Percentiles rank a stretch among this genome's conserved stretches.
Evolutionary conservation across 2,329 filamentous ascomycete genomes (phyloP).

Genomic region (Phialocephala subalpina): DNA sequence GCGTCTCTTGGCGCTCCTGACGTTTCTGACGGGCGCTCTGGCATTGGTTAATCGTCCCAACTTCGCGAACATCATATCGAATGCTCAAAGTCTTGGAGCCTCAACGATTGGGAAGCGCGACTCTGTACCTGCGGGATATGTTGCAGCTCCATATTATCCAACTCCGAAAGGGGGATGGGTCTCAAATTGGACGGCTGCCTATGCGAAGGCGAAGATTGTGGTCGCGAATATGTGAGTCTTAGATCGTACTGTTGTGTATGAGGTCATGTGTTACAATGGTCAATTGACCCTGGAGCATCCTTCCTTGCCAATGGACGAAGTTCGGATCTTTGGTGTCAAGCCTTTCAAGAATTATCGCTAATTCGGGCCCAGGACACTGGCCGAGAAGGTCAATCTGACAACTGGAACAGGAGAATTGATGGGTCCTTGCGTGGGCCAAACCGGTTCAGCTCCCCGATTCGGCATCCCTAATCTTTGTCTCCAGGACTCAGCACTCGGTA

Average conservation of each 20-base stretch:
- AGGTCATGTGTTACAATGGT: not conserved
- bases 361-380: slow-evolving; percentile 58
- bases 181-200: slow-evolving; percentile 69
- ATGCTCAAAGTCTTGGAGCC: slow-evolving; percentile 11
- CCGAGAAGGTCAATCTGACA: slow-evolving; percentile 82
- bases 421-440: slow-evolving; percentile 78
- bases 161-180: slow-evolving; percentile 62
- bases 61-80: slow-evolving; percentile 24
- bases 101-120: slow-evolving; percentile 29
- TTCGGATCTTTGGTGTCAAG: not conserved
- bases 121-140: slow-evolving; percentile 38
- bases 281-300: not conserved
- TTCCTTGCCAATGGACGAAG: not conserved
- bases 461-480: slow-evolving; percentile 77
- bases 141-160: slow-evolving; percentile 39
- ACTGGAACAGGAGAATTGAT: slow-evolving; percentile 76
- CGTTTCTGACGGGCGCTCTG: slow-evolving; percentile 1
- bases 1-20: slow-evolving; percentile 9
- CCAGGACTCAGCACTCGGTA: slow-evolving; percentile 75
- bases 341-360: not conserved
- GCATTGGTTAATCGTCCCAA: slow-evolving; percentile 22
- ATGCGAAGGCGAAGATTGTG: slow-evolving; percentile 71
- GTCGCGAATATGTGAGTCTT: slow-evolving; percentile 68
- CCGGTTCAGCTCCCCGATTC: slow-evolving; percentile 73
- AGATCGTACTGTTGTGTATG: not conserved